Base-by-base conservation (phyloP, 768 basidiomycete genomes). In the Mycena albidolilacea region DNA sequence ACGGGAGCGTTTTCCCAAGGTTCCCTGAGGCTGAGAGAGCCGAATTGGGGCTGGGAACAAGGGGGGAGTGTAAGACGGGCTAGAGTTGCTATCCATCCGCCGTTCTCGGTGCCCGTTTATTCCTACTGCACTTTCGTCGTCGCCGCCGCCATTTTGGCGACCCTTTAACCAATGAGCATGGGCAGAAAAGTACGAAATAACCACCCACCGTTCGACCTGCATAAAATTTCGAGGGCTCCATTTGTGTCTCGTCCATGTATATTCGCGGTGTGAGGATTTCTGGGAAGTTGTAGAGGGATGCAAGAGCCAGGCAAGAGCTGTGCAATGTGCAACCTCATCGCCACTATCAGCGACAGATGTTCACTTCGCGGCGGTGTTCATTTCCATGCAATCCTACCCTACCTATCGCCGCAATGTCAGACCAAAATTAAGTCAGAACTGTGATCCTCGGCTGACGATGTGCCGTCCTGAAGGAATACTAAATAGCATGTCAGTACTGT, bases 401-500 rank as follows among this genome's bases (percentile, higher is more conserved):
- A 21, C 50, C 50, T 52, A 52, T 52, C 50, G 50, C 50, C 50
- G 50, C 50, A 52, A 7, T 52, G 50, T 52, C 50, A 48, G 46
- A 48, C 12, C 14, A 52, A 52, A 52, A 21, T 52, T 3, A 52
- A 52, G 50, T n/a, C 50, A 52, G 50, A 52, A 52, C 21, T 52
- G 5, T 52, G 50, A 52, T 52, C 50, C 50, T 52, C 50, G 50
- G 50, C 50, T 52, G 19, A 52, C 50, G n/a, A 52, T 52, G 50
- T 52, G n/a, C 50, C 50, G 11, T 52, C 50, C 50, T n/a, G 50
- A 21, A 52, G 21, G 50, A 52, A n/a, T n/a, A 52, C 19, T 52
- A 52, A 52, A 52, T 52, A 52, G 50, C 50, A 52, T 52, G n/a
- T 21, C n/a, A 52, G 50, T 52, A 52, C 50, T 52, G 50, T 52